Percentiles rank a stretch among this genome's conserved stretches.
Conservation (phyloP, 2,329 filamentous ascomycete species). For the Curvularia sp. region DNA sequence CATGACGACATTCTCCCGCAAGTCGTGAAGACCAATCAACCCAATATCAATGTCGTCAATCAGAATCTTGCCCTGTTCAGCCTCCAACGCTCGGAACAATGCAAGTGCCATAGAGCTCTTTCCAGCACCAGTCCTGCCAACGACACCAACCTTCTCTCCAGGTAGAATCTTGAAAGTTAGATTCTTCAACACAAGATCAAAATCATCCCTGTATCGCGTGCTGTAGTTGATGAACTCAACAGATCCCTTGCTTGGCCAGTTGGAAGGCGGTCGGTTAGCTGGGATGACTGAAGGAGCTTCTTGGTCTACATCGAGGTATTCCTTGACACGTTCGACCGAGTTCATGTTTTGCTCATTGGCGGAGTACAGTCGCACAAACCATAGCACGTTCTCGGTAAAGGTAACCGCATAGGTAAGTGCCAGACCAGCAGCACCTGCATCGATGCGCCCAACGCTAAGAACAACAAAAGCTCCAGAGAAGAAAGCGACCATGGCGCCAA, state of each 20-base stretch:
- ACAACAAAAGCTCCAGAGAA: constrained; percentile 93
- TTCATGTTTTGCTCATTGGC: constrained; percentile 99
- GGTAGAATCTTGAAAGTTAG: constrained; percentile 87
- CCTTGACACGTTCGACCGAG: constrained; percentile 94
- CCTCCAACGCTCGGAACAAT: constrained; percentile 91
- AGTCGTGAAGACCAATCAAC: constrained; percentile 86
- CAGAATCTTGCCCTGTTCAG: constrained; percentile 85
- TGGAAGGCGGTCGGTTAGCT: constrained; percentile 75
- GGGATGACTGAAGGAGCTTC: constrained; percentile 82
- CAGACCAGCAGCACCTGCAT: constrained; percentile 90
- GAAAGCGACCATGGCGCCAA: constrained; percentile 91
- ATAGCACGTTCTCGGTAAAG: constrained; percentile 95
- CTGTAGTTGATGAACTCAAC: constrained; percentile 91
- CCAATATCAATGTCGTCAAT: constrained; percentile 93
- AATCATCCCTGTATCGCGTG: constrained; percentile 84
- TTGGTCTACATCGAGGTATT: constrained; percentile 95
- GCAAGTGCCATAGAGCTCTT: constrained; percentile 95
- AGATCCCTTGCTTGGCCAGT: constrained; percentile 85
- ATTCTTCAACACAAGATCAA: constrained; percentile 83
- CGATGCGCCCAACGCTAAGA: constrained; percentile 78
- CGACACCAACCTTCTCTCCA: constrained; percentile 92
- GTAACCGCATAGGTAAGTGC: constrained; percentile 95
- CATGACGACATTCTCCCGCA: constrained; percentile 94
- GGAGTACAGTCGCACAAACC: constrained; percentile 93
- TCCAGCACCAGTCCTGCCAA: constrained; percentile 92